These are phyloP conservation scores for Dictyostelium discoideum DNA, from an alignment of 78 protist genomes.

Conservation along the genomic window DNA sequence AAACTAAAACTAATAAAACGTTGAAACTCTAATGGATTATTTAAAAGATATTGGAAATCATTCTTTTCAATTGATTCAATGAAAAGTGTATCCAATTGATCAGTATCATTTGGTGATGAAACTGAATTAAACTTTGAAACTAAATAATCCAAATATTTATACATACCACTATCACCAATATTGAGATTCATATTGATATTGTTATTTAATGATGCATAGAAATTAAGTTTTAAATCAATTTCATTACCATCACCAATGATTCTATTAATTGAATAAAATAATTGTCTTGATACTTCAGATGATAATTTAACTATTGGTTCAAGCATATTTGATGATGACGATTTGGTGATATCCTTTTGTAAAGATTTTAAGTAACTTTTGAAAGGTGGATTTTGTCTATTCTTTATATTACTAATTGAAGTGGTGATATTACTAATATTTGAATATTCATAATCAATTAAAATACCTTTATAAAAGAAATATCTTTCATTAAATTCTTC, in stretches of 20 bases:
- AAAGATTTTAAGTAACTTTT: slow-evolving; percentile 12
- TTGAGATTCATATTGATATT: neutral
- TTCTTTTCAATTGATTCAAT: neutral
- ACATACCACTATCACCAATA: neutral
- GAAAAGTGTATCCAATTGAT: neutral
- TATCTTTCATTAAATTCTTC: neutral
- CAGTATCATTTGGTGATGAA: neutral
- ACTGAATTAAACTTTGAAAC: neutral
- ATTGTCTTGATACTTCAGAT: slow-evolving; percentile 34
- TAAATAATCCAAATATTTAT: neutral
- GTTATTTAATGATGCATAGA: neutral
- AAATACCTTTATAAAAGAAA: slow-evolving; percentile 11
- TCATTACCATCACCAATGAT: neutral
- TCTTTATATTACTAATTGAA: neutral
- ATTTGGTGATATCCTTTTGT: neutral
- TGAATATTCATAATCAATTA: neutral
- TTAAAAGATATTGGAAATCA: neutral
- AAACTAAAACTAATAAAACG: slow-evolving; percentile 1
- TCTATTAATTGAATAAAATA: neutral
- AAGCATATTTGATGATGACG: neutral
- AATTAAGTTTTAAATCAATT: neutral
- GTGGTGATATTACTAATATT: neutral
- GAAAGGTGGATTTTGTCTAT: slow-evolving; percentile 9
- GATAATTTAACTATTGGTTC: neutral
- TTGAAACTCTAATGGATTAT: slow-evolving; percentile 30